A percentile compares a stretch with the other conserved stretches of the same genome.
Conservation (phyloP, 179 eudicot genomes). For the Spergularia azorica region DNA sequence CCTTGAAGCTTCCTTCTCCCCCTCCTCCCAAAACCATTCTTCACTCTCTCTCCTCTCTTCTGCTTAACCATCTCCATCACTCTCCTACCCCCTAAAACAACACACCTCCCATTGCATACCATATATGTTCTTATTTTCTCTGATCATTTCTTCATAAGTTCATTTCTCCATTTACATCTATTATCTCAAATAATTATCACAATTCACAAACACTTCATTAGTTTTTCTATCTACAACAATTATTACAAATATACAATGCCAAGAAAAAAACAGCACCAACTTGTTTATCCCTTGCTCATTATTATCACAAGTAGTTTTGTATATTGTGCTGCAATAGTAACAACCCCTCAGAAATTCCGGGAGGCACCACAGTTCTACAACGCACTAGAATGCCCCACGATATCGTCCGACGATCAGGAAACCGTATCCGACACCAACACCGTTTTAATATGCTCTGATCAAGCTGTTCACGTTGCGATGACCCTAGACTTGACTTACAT, state of each 20-base stretch:
- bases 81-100: constrained; percentile 10
- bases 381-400: constrained; percentile 50
- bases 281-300: constrained; percentile 9
- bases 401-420: constrained; percentile 1
- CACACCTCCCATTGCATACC: not conserved
- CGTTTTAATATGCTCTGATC: constrained; percentile 36
- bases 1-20: constrained; percentile 21
- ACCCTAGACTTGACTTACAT: constrained; percentile 65
- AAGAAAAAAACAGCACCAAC: not conserved
- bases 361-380: constrained; percentile 79
- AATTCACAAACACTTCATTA: not conserved
- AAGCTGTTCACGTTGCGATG: constrained; percentile 68
- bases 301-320: not conserved
- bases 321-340: not conserved
- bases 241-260: constrained; percentile 4
- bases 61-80: constrained; percentile 19
- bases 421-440: not conserved
- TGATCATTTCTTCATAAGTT: not conserved
- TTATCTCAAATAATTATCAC: not conserved
- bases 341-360: constrained; percentile 38
- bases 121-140: not conserved
- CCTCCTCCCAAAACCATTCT: not conserved
- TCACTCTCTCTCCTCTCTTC: not conserved
- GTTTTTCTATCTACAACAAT: not conserved
- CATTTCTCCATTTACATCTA: not conserved